Conservation (phyloP, 1,284 basidiomycete species). For the Exsudoporus floridanus region DNA sequence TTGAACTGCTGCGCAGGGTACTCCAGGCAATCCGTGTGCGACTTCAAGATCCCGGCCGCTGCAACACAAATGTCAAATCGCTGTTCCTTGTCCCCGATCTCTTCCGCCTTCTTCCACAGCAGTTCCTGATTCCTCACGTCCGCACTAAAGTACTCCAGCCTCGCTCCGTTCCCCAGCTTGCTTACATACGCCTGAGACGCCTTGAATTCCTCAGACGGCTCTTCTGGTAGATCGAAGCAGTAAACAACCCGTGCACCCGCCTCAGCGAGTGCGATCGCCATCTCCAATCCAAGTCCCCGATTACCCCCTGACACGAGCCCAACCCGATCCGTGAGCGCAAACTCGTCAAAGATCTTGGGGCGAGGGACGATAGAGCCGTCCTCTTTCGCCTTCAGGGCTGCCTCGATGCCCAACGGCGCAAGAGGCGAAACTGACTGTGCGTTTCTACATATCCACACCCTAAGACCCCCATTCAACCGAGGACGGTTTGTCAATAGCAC, state of each 20-base stretch:
- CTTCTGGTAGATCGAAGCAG: slow-evolving; percentile 69
- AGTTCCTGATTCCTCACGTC: slow-evolving; percentile 63
- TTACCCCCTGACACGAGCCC: slow-evolving; percentile 78
- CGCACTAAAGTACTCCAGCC: slow-evolving; percentile 64
- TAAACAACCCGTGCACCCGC: slow-evolving; percentile 75
- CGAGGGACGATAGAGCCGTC: slow-evolving; percentile 37
- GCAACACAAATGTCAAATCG: slow-evolving; percentile 75
- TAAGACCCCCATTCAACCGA: neutral
- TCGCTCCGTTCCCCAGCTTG: slow-evolving; percentile 45
- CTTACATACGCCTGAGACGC: slow-evolving; percentile 54
- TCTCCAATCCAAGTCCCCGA: slow-evolving; percentile 80
- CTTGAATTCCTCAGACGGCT: slow-evolving; percentile 68
- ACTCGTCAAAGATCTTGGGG: slow-evolving; percentile 67
- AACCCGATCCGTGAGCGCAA: slow-evolving; percentile 72
- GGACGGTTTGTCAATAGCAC: neutral
- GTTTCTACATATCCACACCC: slow-evolving; percentile 6
- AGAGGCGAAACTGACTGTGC: slow-evolving; percentile 52
- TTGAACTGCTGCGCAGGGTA: slow-evolving; percentile 72
- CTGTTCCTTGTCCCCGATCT: slow-evolving; percentile 62
- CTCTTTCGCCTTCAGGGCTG: slow-evolving; percentile 48
- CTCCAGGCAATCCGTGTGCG: slow-evolving; percentile 62
- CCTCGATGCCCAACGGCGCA: slow-evolving; percentile 60
- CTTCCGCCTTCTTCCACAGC: slow-evolving; percentile 55
- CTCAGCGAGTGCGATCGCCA: slow-evolving; percentile 76
- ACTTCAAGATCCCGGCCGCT: slow-evolving; percentile 74